Base-by-base conservation (phyloP, 2,329 filamentous ascomycete species). In the Cladophialophora immunda region DNA sequence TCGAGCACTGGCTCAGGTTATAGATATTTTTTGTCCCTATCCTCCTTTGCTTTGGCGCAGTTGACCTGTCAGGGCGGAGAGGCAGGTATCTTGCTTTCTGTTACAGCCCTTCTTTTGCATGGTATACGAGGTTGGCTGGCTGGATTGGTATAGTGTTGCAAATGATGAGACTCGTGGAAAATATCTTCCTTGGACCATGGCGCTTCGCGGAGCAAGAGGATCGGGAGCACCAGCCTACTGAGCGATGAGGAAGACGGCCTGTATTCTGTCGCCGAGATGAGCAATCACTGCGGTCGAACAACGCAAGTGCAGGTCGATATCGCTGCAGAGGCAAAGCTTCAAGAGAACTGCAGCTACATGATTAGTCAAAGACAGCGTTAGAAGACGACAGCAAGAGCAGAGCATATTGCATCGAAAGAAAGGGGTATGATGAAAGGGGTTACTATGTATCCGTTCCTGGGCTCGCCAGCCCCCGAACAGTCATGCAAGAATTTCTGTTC, bases 401-500 rank as follows among this genome's bases (percentile, higher is more conserved):
- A 57, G 29, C 22, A 36, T n/a, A 57, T 32, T 38, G 54, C 36
- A 22, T 56, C 36, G 4, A 57, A 36, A 50, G 45, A 27, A 50
- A 25, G 45, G 45, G 45, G 45, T 13, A n/a, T 50, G 45, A 25
- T 50, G 45, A 50, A 45, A 50, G 45, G 45, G 45, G 45, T 50
- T 50, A 50, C 45, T 50, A 50, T 50, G 45, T 50, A 50, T 50
- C 45, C 19, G 45, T 25, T 50, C 19, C 11, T 50, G 19, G 45
- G 45, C 19, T 22, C 45, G 25, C 22, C 22, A 25, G 8, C 45
- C 38, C 38, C 45, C 19, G 45, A 50, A 50, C 25, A 32, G 54
- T 29, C 8, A 45, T 45, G 52, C 59, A 56, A 61, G 32, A 55
- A 53, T 41, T 30, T 56, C 59, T 62, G 59, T 62, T 41, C 59